Conservation (phyloP, 2,329 filamentous ascomycete species). For the Chalaropsis thielavioides region DNA sequence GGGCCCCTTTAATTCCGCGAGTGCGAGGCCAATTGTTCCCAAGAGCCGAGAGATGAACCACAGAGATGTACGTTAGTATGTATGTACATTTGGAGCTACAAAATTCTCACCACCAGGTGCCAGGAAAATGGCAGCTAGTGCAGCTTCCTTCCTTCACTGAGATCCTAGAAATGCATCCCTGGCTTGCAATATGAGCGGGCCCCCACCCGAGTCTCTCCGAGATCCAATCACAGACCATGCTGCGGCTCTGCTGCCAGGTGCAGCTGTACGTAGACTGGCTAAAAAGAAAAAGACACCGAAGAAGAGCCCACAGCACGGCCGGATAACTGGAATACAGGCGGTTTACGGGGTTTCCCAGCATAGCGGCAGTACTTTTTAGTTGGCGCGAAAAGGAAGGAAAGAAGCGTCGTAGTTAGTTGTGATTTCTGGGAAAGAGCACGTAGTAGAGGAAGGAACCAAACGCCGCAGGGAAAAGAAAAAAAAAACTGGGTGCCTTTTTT, state of each 20-base stretch:
- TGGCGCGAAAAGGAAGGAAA: neutral
- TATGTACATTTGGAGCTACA: neutral
- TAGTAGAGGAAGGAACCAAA: neutral
- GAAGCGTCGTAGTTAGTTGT: neutral
- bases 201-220: constrained; percentile 6
- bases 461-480: neutral
- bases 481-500: constrained; percentile 12
- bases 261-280: neutral
- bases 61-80: neutral
- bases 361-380: neutral
- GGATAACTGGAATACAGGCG: neutral
- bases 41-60: neutral
- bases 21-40: too few species aligned
- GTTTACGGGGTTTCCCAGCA: neutral
- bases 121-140: neutral
- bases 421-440: neutral
- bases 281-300: neutral
- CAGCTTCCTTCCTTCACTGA: neutral
- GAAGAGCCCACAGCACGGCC: neutral
- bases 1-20: neutral
- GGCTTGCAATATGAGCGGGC: neutral
- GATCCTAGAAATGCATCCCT: neutral
- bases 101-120: neutral
- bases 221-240: constrained; percentile 8
- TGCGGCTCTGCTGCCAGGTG: neutral